Base-by-base conservation (phyloP, 169 alveolate genomes). In the Neospora caninum region DNA sequence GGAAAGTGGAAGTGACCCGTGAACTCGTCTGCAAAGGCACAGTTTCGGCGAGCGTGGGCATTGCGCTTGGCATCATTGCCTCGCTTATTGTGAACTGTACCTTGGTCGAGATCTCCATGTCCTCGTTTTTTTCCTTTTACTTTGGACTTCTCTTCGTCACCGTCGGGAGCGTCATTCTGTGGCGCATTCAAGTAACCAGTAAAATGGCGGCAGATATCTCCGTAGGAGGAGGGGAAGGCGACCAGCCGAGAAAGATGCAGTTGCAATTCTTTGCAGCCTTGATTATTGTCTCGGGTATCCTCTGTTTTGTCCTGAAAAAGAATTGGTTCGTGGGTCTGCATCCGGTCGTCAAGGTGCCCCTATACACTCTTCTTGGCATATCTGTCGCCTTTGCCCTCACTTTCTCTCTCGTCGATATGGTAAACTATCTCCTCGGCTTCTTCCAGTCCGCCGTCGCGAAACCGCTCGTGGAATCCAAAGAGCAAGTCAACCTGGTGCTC, bases 321-420 rank as follows among this genome's bases (percentile, higher is more conserved):
- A 96, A 98, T 45, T 98, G 99, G 99, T 97, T 98, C 84, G 95
- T 97, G 45, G 97, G 97, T 20, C 93, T 97, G 1, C 95, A 98
- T 6, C 96, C 98, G 20, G 0, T 96, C 29, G 38, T 95, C 36
- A 97, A 98, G 97, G 98, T 98, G 36, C 99, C 99, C 38, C 95
- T 98, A 31, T 99, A 98, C 97, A 97, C 99, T n/a, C 73, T 99
- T 18, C 96, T 99, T 69, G 99, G 99, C 83, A 97, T 98, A 29
- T 97, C 99, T 38, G 97, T 98, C 49, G 97, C 99, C 31, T 99
- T 98, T 92, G 99, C 99, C 18, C 96, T 98, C 69, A 98, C 98
- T 54, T 98, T 98, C 94, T 96, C 99, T 43, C 96, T 98, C 64
- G 98, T 98, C 31, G 99, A 98, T 92, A 95, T 98, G 54, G 97